Base-by-base conservation (phyloP, 1,284 basidiomycete species). In the Caloboletus inedulis region DNA sequence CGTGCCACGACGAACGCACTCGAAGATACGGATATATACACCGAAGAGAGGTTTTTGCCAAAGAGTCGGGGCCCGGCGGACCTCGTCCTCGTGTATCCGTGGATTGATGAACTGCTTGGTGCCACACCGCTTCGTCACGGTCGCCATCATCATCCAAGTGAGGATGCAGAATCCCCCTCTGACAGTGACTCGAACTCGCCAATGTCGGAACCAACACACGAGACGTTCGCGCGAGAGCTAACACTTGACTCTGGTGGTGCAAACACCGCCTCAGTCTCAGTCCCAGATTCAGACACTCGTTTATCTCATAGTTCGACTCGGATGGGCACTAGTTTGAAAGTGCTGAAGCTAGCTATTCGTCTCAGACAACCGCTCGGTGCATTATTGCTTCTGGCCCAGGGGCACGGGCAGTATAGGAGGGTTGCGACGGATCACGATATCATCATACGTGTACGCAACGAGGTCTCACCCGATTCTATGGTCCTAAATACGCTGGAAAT, bases 11-110 rank as follows among this genome's bases (percentile, higher is more conserved):
- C 58, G 7, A n/a, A 5, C 3, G 49, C 33, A 7, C 53, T 62
- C 5, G 51, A 59, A 30, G 60, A 62, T 14, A 49, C 50, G 3
- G 40, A 54, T 3, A 52, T 64, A 35, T 21, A 7, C 16, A 43
- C 44, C 1, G 49, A 45, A 16, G 49, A 52, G 7, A 55, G 21
- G 21, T 4, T 52, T 3, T 9, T 25, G 8, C 16, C 9, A 3
- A 39, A 31, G 13, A 3, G 1, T 16, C 61, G 42, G 19, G 13
- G 4, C 14, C 25, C 43, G 4, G 27, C 39, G 10, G 48, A 53
- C 9, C 19, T 62, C 0, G 19, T 63, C 18, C 56, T 65, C 6
- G 59, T 48, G 4, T 65, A 47, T 27, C 61, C 59, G 5, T 62
- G 61, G 63, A 51, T 62, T 13, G 23, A 53, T 37, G 61, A 59